Base-by-base conservation (phyloP, 179 eudicot genomes). In the Spinacia oleracea region DNA sequence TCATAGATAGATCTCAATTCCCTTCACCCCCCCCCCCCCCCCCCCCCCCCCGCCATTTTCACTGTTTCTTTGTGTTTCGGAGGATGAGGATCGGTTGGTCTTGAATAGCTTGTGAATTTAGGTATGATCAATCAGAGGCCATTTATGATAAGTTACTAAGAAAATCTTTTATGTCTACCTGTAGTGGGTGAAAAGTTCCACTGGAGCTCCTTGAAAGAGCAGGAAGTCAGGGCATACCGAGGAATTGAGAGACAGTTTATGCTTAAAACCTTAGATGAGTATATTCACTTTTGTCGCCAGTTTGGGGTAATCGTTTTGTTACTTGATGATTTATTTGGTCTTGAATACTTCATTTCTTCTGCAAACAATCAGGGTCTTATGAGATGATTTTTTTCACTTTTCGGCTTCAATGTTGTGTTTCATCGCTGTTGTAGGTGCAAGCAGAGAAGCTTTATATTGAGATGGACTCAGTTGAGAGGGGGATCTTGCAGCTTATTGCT, bases 391-490 rank as follows among this genome's bases (percentile, higher is more conserved):
- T 9, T 18, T 31, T 74, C 32, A 56, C 48, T 29, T 68, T 65
- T 48, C 1, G 11, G 42, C 38, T 20, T 53, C 46, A 62, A 51
- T 34, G 50, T 50, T 29, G 60, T 70, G 74, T 53, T 68, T 72
- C 25, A 64, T 60, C 75, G 23, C 32, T 75, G 10, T 69, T 80
- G 76, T 76, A 94, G 98, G 91, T 89, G 63, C 81, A 66, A 58
- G 91, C 91, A 32, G 90, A 89, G 82, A 86, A 81, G 79, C 65
- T 88, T 9, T 77, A 81, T 70, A 77, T 78, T 74, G 98, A 93
- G 80, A 84, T 73, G 88, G 91, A 91, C 66, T 90, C 90, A 42
- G 73, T 93, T 70, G 97, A 85, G 91, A 85, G 86, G 76, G 98
- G 98, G 32, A 81, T 94, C 60, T 82, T 93, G 81, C 90, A 94